Conservation (phyloP, 2,329 filamentous ascomycete genomes). For the Fusarium decemcellulare region DNA sequence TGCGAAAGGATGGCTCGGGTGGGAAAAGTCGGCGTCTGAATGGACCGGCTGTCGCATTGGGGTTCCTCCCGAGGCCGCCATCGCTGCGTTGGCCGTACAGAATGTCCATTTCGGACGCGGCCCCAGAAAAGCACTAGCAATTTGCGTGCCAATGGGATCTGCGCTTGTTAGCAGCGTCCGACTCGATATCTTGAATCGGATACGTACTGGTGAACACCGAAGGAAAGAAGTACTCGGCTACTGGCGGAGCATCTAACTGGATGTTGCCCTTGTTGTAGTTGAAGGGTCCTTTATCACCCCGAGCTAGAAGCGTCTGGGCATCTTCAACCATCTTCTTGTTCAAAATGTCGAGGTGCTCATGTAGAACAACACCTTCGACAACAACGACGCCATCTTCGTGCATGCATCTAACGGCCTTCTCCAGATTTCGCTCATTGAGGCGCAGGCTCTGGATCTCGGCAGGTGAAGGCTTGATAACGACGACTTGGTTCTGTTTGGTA, state of each 20-base stretch:
- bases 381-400: slow-evolving; percentile 70
- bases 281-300: slow-evolving; percentile 69
- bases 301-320: slow-evolving; percentile 63
- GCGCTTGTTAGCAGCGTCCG: not conserved
- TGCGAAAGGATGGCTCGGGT: slow-evolving; percentile 68
- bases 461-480: slow-evolving; percentile 53
- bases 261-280: slow-evolving; percentile 75
- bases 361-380: slow-evolving; percentile 65
- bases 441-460: slow-evolving; percentile 54
- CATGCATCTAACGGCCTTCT: slow-evolving; percentile 66
- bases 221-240: slow-evolving; percentile 61
- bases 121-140: slow-evolving; percentile 68
- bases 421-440: slow-evolving; percentile 65
- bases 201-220: slow-evolving; percentile 68
- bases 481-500: slow-evolving; percentile 8
- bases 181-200: too few relatives aligned
- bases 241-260: slow-evolving; percentile 71
- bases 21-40: slow-evolving; percentile 70
- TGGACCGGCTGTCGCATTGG: slow-evolving; percentile 69
- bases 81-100: slow-evolving; percentile 69
- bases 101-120: slow-evolving; percentile 70
- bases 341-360: slow-evolving; percentile 65
- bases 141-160: slow-evolving; percentile 69
- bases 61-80: slow-evolving; percentile 60
- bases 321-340: slow-evolving; percentile 73